These are phyloP conservation scores for Porodaedalea pini DNA, from an alignment of 1,284 basidiomycete species.

Conservation along the genomic window DNA sequence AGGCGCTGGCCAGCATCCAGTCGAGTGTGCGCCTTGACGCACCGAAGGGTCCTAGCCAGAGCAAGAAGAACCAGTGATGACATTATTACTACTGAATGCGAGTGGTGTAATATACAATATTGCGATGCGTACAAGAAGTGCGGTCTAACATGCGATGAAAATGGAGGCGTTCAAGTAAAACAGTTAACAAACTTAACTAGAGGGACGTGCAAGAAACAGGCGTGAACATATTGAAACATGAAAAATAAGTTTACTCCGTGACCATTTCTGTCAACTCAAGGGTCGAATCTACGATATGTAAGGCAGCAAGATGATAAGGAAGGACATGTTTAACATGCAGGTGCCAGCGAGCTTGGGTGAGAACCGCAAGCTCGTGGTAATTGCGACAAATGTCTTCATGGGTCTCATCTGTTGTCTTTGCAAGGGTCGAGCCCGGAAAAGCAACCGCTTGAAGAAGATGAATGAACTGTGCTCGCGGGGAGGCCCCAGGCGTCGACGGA, in stretches of 20 bases:
- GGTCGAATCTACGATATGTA: conserved; percentile 53
- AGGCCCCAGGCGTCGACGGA: not conserved
- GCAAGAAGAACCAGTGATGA: conserved; percentile 77
- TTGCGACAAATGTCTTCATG: conserved; percentile 60
- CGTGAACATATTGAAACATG: not conserved
- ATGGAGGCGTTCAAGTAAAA: not conserved
- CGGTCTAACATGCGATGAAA: not conserved
- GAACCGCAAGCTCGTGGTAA: conserved; percentile 62
- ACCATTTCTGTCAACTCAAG: conserved; percentile 28
- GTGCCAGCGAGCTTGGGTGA: conserved; percentile 49
- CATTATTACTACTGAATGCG: conserved; percentile 20
- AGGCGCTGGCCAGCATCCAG: conserved; percentile 73
- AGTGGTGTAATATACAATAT: no score
- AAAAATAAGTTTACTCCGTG: conserved; percentile 51
- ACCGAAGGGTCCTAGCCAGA: conserved; percentile 63
- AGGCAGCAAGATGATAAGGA: conserved; percentile 66
- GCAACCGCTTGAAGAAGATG: conserved; percentile 50
- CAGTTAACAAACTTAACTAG: not conserved
- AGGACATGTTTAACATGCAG: conserved; percentile 41
- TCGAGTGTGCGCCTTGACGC: conserved; percentile 59
- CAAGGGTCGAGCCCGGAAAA: conserved; percentile 31
- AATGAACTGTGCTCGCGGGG: conserved; percentile 44
- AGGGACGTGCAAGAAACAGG: not conserved
- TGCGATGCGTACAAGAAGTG: no score
- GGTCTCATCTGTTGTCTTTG: conserved; percentile 37